Evolutionary conservation across 208 protist genomes (phyloP).

Genomic region (Leishmania braziliensis): DNA sequence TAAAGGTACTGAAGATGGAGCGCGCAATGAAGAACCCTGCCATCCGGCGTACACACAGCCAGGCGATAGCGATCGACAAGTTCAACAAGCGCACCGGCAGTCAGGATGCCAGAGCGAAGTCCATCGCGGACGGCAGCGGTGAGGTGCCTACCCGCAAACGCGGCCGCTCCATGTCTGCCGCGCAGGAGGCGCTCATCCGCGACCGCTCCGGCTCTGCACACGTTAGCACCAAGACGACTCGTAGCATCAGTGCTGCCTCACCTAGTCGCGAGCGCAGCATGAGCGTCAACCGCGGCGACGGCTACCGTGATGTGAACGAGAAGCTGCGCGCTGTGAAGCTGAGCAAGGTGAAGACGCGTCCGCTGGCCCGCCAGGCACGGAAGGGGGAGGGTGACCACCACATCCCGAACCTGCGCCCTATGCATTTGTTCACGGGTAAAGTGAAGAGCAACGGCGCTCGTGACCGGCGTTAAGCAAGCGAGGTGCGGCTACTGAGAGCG

Average conservation of each 20-base stretch:
- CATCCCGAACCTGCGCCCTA: slow-evolving; percentile 95
- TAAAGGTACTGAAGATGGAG: slow-evolving; percentile 91
- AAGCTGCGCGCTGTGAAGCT: slow-evolving; percentile 91
- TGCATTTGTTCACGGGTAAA: slow-evolving; percentile 99
- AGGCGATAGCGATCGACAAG: slow-evolving; percentile 74
- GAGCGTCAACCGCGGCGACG: slow-evolving; percentile 83
- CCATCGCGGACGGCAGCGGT: slow-evolving; percentile 38
- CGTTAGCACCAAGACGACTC: slow-evolving; percentile 82
- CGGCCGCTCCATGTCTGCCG: slow-evolving; percentile 80
- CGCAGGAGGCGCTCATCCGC: slow-evolving; percentile 75
- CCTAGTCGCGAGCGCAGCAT: slow-evolving; percentile 72
- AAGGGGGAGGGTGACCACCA: slow-evolving; percentile 96
- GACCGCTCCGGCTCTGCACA: slow-evolving; percentile 81
- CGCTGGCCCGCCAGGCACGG: slow-evolving; percentile 68
- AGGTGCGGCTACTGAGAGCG: not conserved
- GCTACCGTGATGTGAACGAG: slow-evolving; percentile 88
- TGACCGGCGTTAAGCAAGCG: slow-evolving; percentile 70
- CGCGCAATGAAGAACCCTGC: slow-evolving; percentile 88
- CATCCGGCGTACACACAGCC: slow-evolving; percentile 82
- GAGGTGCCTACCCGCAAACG: slow-evolving; percentile 54
- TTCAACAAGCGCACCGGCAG: slow-evolving; percentile 91
- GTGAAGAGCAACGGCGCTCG: slow-evolving; percentile 90
- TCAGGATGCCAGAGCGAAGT: slow-evolving; percentile 51
- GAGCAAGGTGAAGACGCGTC: slow-evolving; percentile 78
- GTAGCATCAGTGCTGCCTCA: slow-evolving; percentile 75